Conservation (phyloP, 2,329 filamentous ascomycete species). For the Colletotrichum sp. region DNA sequence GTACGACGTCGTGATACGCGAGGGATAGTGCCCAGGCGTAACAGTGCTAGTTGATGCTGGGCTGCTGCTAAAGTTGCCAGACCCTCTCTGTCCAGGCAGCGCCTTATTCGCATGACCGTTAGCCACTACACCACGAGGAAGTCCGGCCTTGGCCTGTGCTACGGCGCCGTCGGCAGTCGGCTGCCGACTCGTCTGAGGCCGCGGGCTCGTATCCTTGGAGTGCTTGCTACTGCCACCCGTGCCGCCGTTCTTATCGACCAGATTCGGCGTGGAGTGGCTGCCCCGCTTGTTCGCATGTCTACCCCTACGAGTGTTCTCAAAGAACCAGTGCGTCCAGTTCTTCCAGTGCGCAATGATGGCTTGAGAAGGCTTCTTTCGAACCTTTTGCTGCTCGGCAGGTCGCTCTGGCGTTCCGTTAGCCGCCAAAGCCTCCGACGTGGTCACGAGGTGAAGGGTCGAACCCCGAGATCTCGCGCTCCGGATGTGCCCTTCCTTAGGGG, state of each 20-base stretch:
- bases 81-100: not conserved
- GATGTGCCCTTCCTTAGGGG: conserved; percentile 80
- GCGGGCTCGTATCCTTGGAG: conserved; percentile 58
- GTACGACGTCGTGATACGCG: conserved; percentile 48
- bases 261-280: conserved; percentile 65
- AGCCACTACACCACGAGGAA: conserved; percentile 56
- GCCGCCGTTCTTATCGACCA: conserved; percentile 54
- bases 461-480: conserved; percentile 75
- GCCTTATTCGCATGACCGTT: conserved; percentile 51
- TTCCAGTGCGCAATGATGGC: conserved; percentile 67
- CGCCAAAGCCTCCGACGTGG: conserved; percentile 60
- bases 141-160: conserved; percentile 43
- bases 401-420: conserved; percentile 34
- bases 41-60: conserved; percentile 29
- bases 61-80: conserved; percentile 25
- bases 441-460: conserved; percentile 86
- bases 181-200: conserved; percentile 66
- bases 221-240: conserved; percentile 41
- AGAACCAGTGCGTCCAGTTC: conserved; percentile 68
- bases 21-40: conserved; percentile 34
- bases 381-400: conserved; percentile 45
- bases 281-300: conserved; percentile 54
- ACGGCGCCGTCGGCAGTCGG: conserved; percentile 43
- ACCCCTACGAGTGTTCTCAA: conserved; percentile 61
- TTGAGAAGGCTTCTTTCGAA: conserved; percentile 62